phyloP scores from a whole-genome alignment of 2,329 filamentous ascomycete genomes.

The Penicillium sp. region DNA sequence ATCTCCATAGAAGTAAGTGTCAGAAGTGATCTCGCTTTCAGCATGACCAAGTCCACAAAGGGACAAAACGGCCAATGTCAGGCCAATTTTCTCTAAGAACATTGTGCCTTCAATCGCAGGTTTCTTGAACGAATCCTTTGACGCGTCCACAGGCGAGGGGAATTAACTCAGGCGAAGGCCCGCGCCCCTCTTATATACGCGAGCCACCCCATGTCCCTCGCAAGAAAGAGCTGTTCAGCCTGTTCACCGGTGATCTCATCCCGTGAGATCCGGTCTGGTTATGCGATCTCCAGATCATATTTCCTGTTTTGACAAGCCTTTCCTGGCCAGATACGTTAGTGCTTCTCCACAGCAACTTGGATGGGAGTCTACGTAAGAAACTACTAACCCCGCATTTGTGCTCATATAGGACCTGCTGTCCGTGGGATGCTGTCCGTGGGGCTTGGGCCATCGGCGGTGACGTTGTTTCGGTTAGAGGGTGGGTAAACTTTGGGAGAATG shows the following conservation, averaged over 20 bases:
- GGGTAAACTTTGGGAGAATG: conserved; percentile 9
- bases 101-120: background rate
- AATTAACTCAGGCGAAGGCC: background rate
- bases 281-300: background rate
- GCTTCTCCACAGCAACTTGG: background rate
- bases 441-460: background rate
- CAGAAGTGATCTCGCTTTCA: conserved; percentile 32
- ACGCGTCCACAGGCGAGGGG: background rate
- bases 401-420: too few species aligned
- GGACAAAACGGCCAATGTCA: conserved; percentile 13
- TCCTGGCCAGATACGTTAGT: background rate
- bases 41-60: conserved; percentile 13
- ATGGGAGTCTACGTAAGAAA: too few species aligned
- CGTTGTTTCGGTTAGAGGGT: background rate
- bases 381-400: background rate
- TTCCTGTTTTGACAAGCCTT: background rate
- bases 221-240: background rate
- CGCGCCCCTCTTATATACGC: background rate
- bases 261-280: background rate
- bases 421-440: background rate
- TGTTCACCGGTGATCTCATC: background rate
- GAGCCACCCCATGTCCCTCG: background rate
- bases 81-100: background rate
- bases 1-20: conserved; percentile 21
- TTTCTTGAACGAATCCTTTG: background rate